phyloP scores from a whole-genome alignment of 164 flowering plant species.

The Aristolochia californica region DNA sequence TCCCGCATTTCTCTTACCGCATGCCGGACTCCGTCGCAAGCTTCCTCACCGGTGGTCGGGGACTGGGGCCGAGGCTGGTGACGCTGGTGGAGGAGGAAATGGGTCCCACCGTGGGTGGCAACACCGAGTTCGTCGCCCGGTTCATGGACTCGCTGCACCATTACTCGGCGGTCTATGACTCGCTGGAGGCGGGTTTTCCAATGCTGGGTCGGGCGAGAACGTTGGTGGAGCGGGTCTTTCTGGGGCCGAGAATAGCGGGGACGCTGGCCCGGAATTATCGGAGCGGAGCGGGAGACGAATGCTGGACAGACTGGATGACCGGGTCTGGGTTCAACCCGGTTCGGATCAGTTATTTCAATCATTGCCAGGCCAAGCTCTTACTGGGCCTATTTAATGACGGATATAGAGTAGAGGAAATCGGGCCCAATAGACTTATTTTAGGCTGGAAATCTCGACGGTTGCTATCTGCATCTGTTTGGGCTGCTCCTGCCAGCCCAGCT shows the following conservation, averaged over 20 bases:
- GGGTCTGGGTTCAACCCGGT: constrained; percentile 30
- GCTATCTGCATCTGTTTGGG: constrained; percentile 69
- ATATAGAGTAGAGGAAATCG: constrained; percentile 51
- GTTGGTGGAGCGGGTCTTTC: constrained; percentile 57
- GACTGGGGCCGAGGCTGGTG: constrained; percentile 40
- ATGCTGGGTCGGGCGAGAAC: constrained; percentile 48
- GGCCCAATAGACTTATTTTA: constrained; percentile 36
- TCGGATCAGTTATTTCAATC: constrained; percentile 51
- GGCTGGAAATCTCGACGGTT: constrained; percentile 66
- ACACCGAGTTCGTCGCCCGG: constrained; percentile 37
- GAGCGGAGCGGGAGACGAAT: constrained; percentile 15
- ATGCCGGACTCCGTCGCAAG: constrained; percentile 47
- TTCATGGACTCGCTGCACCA: constrained; percentile 70
- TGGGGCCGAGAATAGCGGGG: constrained; percentile 58
- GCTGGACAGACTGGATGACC: constrained; percentile 48
- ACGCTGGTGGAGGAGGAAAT: constrained; percentile 71
- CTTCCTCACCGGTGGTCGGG: constrained; percentile 41
- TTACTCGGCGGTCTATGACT: constrained; percentile 66
- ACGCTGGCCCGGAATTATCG: constrained; percentile 40
- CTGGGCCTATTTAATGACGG: constrained; percentile 69
- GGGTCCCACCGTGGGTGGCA: too few relatives aligned
- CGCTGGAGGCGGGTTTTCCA: constrained; percentile 70
- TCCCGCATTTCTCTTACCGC: constrained; percentile 50
- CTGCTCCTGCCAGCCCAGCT: constrained; percentile 9
- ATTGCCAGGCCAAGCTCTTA: constrained; percentile 68